Evolutionary conservation across 352 stramenopile species (phyloP).

Genomic region (Pythium biforme): DNA sequence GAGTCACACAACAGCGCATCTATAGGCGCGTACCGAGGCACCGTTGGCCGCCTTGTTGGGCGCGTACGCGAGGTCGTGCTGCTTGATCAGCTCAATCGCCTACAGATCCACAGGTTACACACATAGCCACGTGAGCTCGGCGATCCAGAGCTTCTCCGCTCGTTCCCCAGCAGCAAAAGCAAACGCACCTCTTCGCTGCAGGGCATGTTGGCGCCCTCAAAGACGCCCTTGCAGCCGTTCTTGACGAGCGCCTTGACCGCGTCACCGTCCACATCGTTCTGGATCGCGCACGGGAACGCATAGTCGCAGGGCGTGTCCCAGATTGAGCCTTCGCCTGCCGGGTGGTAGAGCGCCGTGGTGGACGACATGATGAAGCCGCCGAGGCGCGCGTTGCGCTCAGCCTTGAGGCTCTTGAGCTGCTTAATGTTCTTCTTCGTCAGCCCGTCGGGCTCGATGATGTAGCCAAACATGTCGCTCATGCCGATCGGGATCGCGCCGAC

Average conservation of each 20-base stretch:
- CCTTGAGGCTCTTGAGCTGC: slow-evolving; percentile 81
- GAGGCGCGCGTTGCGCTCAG: slow-evolving; percentile 75
- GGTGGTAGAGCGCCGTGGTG: slow-evolving; percentile 86
- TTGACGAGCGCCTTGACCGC: slow-evolving; percentile 73
- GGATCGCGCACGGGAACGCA: slow-evolving; percentile 94
- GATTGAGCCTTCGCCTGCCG: slow-evolving; percentile 65
- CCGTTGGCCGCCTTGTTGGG: slow-evolving; percentile 87
- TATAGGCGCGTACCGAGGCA: slow-evolving; percentile 63
- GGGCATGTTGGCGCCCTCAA: slow-evolving; percentile 85
- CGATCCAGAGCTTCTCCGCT: too few species aligned
- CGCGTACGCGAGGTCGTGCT: slow-evolving; percentile 78
- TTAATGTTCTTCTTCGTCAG: slow-evolving; percentile 69
- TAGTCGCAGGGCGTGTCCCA: slow-evolving; percentile 95
- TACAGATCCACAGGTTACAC: slow-evolving; percentile 13
- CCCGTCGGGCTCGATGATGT: slow-evolving; percentile 94
- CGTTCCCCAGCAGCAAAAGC: background rate
- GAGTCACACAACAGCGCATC: too few species aligned
- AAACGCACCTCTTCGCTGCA: slow-evolving; percentile 60
- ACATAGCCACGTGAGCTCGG: background rate
- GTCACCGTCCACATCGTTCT: slow-evolving; percentile 91
- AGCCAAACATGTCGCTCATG: slow-evolving; percentile 94
- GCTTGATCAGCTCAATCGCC: slow-evolving; percentile 80
- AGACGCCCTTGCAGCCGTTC: slow-evolving; percentile 88
- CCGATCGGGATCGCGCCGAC: slow-evolving; percentile 95
- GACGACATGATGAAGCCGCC: slow-evolving; percentile 90